Evolutionary conservation across 495 filamentous ascomycete genomes (phyloP).

Genomic region (Astrocystis sublimbata): DNA sequence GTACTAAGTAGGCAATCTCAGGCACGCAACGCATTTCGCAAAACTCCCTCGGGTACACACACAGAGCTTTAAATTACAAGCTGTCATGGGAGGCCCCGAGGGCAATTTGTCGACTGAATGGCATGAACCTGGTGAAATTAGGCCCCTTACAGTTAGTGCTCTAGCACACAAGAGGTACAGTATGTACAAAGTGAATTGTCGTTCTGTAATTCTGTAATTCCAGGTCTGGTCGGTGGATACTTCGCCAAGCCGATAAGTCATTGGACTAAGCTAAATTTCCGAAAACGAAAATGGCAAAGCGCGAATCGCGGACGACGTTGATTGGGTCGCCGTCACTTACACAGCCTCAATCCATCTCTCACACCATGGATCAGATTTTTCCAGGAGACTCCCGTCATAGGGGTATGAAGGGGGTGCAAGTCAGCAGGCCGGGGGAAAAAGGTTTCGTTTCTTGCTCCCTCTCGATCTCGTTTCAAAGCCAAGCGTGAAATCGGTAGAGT

Average conservation of each 20-base stretch:
- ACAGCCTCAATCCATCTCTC: conserved; percentile 21
- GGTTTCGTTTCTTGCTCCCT: background rate
- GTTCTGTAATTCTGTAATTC: conserved; percentile 13
- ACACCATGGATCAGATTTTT: conserved; percentile 6
- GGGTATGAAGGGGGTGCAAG: background rate
- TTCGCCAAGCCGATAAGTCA: background rate
- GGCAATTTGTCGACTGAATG: background rate
- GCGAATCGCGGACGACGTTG: background rate
- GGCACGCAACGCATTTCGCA: too few relatives aligned
- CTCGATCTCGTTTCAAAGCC: background rate
- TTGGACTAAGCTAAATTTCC: conserved; percentile 1
- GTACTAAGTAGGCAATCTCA: too few relatives aligned
- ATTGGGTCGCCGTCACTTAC: conserved; percentile 9
- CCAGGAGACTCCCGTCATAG: background rate
- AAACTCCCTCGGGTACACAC: background rate
- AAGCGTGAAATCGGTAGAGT: too few relatives aligned
- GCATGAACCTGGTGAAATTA: background rate
- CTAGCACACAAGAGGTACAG: background rate
- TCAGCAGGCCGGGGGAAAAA: background rate
- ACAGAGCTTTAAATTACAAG: too few relatives aligned
- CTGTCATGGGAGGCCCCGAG: too few relatives aligned
- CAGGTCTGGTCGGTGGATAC: background rate
- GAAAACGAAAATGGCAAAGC: conserved; percentile 5
- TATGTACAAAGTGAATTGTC: background rate
- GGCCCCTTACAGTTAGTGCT: conserved; percentile 2